A percentile compares a stretch with the other conserved stretches of the same genome.
phyloP scores from a whole-genome alignment of 805 yeast species.

The Zygosaccharomyces bisporus region DNA sequence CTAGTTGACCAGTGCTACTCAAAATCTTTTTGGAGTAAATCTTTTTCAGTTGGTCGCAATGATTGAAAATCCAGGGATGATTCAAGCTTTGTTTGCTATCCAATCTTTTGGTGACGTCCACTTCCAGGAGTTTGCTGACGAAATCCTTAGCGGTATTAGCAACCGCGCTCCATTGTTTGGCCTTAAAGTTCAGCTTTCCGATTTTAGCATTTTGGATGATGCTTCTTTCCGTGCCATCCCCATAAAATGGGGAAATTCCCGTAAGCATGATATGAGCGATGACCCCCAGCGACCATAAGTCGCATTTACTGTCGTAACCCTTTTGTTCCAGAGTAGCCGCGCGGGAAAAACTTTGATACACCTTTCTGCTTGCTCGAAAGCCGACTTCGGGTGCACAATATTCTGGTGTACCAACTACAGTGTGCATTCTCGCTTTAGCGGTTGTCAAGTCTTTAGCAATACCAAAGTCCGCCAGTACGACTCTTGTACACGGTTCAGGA shows the following conservation, averaged over 20 bases:
- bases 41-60: constrained; percentile 35
- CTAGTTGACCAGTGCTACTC: constrained; percentile 5
- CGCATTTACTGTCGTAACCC: constrained; percentile 57
- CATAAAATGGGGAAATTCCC: constrained; percentile 63
- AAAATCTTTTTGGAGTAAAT: constrained; percentile 38
- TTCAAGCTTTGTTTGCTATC: constrained; percentile 40
- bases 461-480: constrained; percentile 70
- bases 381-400: constrained; percentile 73
- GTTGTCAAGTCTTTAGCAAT: constrained; percentile 40
- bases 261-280: constrained; percentile 55
- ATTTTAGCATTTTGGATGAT: constrained; percentile 42
- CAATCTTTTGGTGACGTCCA: constrained; percentile 39
- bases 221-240: constrained; percentile 40
- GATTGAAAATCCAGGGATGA: constrained; percentile 48
- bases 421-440: constrained; percentile 41
- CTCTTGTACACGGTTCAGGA: constrained; percentile 49
- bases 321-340: constrained; percentile 27
- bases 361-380: constrained; percentile 35
- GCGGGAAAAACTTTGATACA: constrained; percentile 27
- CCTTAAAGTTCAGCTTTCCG: constrained; percentile 41
- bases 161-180: constrained; percentile 43
- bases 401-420: constrained; percentile 63
- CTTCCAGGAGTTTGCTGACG: constrained; percentile 40
- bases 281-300: constrained; percentile 67
- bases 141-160: constrained; percentile 45